A percentile compares a stretch with the other conserved stretches of the same genome.
Conservation (phyloP, 306 rosid genomes). For the Cicer bijugum region DNA sequence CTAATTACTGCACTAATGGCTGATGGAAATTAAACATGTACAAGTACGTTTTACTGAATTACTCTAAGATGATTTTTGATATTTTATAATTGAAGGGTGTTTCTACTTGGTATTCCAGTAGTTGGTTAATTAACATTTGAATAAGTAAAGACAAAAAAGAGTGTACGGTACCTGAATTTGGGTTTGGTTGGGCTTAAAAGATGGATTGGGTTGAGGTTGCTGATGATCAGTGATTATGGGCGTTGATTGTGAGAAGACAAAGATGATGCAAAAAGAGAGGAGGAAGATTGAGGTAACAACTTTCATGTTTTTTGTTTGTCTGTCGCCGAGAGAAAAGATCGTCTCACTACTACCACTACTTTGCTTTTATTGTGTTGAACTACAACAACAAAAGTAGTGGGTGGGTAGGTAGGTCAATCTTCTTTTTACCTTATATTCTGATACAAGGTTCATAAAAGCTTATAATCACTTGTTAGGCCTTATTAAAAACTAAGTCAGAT, state of each 20-base stretch:
- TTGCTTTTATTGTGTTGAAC: not conserved
- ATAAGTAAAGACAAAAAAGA: not conserved
- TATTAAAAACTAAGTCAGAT: no score
- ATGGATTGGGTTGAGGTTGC: conserved; percentile 28
- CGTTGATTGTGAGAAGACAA: conserved; percentile 37
- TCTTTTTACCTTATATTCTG: not conserved
- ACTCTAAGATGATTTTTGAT: not conserved
- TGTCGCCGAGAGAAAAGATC: not conserved
- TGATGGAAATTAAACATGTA: not conserved
- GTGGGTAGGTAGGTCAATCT: not conserved
- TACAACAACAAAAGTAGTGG: not conserved
- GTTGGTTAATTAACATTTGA: not conserved
- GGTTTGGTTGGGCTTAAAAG: conserved; percentile 43
- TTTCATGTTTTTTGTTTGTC: conserved; percentile 33
- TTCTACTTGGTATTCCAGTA: no score
- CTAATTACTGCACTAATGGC: not conserved
- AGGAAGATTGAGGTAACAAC: conserved; percentile 43
- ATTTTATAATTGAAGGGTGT: no score
- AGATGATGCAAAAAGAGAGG: conserved; percentile 43
- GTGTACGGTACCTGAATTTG: conserved; percentile 24
- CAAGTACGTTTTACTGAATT: no score
- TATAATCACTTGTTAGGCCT: no score
- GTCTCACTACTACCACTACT: no score
- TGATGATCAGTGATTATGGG: not conserved
- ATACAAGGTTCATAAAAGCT: no score